A percentile compares a stretch with the other conserved stretches of the same genome.
phyloP scores from a whole-genome alignment of 169 alveolate species.

The Babesia divergens region DNA sequence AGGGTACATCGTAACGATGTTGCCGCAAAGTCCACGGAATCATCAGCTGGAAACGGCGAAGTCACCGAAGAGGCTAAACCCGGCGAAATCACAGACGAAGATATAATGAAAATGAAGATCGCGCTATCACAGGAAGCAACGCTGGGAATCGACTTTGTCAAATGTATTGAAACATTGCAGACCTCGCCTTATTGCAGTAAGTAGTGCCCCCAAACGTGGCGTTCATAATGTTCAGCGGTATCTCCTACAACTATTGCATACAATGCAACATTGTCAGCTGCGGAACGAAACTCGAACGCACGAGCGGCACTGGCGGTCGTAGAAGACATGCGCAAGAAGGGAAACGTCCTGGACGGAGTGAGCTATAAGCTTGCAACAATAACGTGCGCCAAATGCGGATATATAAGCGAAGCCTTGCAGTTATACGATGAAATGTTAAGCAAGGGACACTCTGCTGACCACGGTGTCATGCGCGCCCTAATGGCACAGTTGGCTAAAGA shows the following conservation, averaged over 20 bases:
- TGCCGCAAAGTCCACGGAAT: not conserved
- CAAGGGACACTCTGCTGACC: constrained; percentile 27
- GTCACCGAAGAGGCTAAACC: constrained; percentile 18
- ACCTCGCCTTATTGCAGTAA: constrained; percentile 60
- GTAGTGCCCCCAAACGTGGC: not conserved
- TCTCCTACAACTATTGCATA: constrained; percentile 59
- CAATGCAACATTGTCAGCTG: constrained; percentile 62
- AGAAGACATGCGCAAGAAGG: constrained; percentile 48
- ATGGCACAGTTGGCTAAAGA: constrained; percentile 27
- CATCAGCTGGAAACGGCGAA: not conserved
- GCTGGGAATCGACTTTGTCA: constrained; percentile 58
- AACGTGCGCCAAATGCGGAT: constrained; percentile 49
- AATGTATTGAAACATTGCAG: constrained; percentile 40
- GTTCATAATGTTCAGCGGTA: constrained; percentile 17
- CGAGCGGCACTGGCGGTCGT: constrained; percentile 19
- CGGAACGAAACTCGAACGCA: constrained; percentile 53
- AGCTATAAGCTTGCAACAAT: constrained; percentile 45
- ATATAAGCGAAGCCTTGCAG: constrained; percentile 41
- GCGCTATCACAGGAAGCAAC: constrained; percentile 43
- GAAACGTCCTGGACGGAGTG: constrained; percentile 41
- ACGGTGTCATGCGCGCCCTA: constrained; percentile 45
- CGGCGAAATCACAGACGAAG: constrained; percentile 36
- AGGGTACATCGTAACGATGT: no score
- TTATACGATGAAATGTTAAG: constrained; percentile 42
- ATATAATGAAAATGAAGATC: constrained; percentile 49